phyloP scores from a whole-genome alignment of 1,284 basidiomycete species.

The Omphalotus olearius region DNA sequence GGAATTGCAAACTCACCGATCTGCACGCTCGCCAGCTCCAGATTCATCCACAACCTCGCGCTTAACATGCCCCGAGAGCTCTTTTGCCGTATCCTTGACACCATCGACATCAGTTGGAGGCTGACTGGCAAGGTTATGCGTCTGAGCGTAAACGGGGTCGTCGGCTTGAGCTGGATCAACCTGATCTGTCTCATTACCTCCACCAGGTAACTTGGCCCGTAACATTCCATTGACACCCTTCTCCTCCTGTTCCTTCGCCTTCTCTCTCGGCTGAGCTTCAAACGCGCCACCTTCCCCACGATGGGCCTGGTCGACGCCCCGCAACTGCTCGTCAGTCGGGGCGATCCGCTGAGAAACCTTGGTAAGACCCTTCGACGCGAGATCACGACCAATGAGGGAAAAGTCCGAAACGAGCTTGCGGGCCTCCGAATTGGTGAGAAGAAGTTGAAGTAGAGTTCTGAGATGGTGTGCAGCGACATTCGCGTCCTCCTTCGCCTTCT shows the following conservation, averaged over 20 bases:
- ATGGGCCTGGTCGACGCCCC: constrained; percentile 60
- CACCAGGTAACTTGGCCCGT: constrained; percentile 18
- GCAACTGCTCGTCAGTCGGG: constrained; percentile 63
- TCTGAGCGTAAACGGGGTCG: too few relatives aligned
- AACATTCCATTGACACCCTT: constrained; percentile 27
- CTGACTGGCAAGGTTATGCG: too few relatives aligned
- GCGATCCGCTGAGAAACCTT: constrained; percentile 74
- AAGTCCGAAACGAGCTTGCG: constrained; percentile 86
- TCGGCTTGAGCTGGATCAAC: neutral
- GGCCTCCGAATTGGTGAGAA: constrained; percentile 89
- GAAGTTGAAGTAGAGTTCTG: constrained; percentile 78
- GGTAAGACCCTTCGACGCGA: constrained; percentile 66
- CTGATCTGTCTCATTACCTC: neutral
- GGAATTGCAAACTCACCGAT: neutral
- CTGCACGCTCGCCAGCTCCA: too few relatives aligned
- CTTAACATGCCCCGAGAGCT: too few relatives aligned
- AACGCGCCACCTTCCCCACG: constrained; percentile 9
- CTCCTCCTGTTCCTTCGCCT: constrained; percentile 28
- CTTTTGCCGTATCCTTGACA: too few relatives aligned
- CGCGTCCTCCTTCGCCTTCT: constrained; percentile 56
- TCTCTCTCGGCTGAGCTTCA: constrained; percentile 22
- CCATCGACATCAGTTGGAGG: too few relatives aligned
- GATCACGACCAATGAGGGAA: constrained; percentile 79
- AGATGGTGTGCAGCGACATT: constrained; percentile 74
- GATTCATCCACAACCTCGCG: too few relatives aligned